Evolutionary conservation across 345 rosid genomes (phyloP), one percentile per base, ranked within the genome.

Genomic region (Turritis glabra): DNA sequence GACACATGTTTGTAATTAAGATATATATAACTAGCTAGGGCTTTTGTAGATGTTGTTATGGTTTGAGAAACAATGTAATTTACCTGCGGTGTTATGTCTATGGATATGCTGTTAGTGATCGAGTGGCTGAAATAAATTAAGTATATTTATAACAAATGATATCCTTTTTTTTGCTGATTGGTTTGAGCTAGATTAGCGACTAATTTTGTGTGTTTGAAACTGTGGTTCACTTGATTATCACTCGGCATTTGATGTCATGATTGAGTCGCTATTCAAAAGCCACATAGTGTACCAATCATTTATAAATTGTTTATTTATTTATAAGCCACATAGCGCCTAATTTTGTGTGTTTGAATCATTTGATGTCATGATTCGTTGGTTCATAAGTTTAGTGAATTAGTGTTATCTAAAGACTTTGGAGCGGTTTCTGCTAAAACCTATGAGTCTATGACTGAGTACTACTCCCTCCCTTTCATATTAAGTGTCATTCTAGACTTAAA

Each of bases 1-100:
- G 74, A 68, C 56, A 29, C 32, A 66, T 66, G 62, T 58, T 59
- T 75, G 78, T 74, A 74, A n/a, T n/a, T n/a, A n/a, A 74, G 73
- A 67, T 67, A 68, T 41, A n/a, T 58, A 62, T 35, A 38, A 60
- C 33, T 61, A 61, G 22, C 15, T 74, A 75, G 79, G 74, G 69
- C 1, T 68, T 13, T 35, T 3, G 9, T 75, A 67, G 54, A 38
- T 51, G 54, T 52, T 68, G 21, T 69, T 15, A 60, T 75, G 68
- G 69, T 57, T 65, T 59, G 74, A 51, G 74, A 68, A 68, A 48
- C 40, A 75, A 51, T 75, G 79, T 74, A 59, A 60, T 56, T 14
- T 61, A 52, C 18, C 41, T 65, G 40, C 50, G 57, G 71, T 33
- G 65, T 33, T 57, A 64, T 67, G 61, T 75, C 46, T n/a, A 67